These are phyloP conservation scores for Sordariomycetes sp. DNA, from an alignment of 2,329 filamentous ascomycete species.

Conservation along the genomic window DNA sequence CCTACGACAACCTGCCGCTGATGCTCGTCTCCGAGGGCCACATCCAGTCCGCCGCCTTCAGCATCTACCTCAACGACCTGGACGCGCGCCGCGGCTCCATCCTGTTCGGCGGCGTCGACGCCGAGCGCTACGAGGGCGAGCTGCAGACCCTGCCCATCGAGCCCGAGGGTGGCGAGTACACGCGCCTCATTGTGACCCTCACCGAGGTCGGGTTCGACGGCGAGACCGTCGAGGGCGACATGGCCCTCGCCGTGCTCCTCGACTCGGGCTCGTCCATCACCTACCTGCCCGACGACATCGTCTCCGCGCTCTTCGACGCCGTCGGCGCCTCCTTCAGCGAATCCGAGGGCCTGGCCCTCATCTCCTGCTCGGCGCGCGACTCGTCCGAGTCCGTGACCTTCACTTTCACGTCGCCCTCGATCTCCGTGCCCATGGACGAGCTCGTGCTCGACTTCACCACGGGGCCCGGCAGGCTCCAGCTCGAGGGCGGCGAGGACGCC, in stretches of 20 bases:
- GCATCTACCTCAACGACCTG: slow-evolving; percentile 66
- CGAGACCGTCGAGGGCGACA: slow-evolving; percentile 28
- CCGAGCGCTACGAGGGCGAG: slow-evolving; percentile 48
- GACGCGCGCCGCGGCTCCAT: slow-evolving; percentile 55
- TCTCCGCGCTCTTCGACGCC: slow-evolving; percentile 41
- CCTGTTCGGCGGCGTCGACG: slow-evolving; percentile 67
- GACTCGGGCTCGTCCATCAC: slow-evolving; percentile 61
- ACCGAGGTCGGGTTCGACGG: slow-evolving; percentile 42
- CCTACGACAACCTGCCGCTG: slow-evolving; percentile 61
- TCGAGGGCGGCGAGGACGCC: slow-evolving; percentile 40
- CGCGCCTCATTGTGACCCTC: slow-evolving; percentile 60
- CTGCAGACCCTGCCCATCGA: slow-evolving; percentile 60
- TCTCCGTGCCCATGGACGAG: slow-evolving; percentile 47
- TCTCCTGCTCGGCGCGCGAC: slow-evolving; percentile 42
- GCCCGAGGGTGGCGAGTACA: slow-evolving; percentile 34
- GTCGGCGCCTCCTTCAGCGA: slow-evolving; percentile 50
- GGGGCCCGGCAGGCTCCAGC: slow-evolving; percentile 35
- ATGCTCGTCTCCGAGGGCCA: slow-evolving; percentile 48
- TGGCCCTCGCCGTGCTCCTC: slow-evolving; percentile 53
- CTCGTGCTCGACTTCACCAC: slow-evolving; percentile 41
- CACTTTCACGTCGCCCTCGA: slow-evolving; percentile 39
- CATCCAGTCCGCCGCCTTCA: slow-evolving; percentile 60
- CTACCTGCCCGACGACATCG: slow-evolving; percentile 51
- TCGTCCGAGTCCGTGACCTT: slow-evolving; percentile 30
- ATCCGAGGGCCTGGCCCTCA: slow-evolving; percentile 43